Percentiles rank a stretch among this genome's conserved stretches.
phyloP scores from a whole-genome alignment of 257 asterid species.

The Solanum medicagineum region DNA sequence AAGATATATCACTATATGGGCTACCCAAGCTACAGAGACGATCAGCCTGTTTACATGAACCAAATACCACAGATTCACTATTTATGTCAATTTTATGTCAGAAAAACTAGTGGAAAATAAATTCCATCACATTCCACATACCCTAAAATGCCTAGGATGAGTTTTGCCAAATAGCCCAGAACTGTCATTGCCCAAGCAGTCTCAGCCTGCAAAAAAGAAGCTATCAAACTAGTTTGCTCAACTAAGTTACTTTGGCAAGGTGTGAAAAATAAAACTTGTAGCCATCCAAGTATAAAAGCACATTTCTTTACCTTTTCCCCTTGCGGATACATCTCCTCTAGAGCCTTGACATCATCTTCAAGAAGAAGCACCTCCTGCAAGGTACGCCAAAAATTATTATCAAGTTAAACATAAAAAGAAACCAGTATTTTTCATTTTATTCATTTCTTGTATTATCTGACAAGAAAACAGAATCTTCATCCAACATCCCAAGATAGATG shows the following conservation, averaged over 20 bases:
- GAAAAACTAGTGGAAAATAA: not conserved
- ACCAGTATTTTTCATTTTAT: not conserved
- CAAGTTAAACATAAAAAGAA: not conserved
- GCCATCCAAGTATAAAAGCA: not conserved
- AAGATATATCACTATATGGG: slow-evolving; percentile 83
- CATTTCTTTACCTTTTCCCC: slow-evolving; percentile 79
- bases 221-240: not conserved
- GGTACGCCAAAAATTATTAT: not conserved
- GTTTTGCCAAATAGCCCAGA: slow-evolving; percentile 86
- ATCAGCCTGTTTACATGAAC: slow-evolving; percentile 52
- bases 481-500: not conserved
- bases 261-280: not conserved
- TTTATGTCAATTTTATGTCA: not conserved
- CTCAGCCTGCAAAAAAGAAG: slow-evolving; percentile 62
- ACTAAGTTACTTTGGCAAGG: not conserved
- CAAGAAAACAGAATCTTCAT: not conserved
- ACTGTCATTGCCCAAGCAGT: slow-evolving; percentile 96
- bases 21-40: slow-evolving; percentile 93
- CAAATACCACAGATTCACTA: not conserved
- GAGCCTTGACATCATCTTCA: slow-evolving; percentile 89
- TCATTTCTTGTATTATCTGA: not conserved
- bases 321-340: slow-evolving; percentile 99
- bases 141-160: slow-evolving; percentile 87
- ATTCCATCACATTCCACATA: slow-evolving; percentile 3
- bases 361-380: slow-evolving; percentile 81